phyloP scores from a whole-genome alignment of 345 rosid species.

The Reutealis trisperma region DNA sequence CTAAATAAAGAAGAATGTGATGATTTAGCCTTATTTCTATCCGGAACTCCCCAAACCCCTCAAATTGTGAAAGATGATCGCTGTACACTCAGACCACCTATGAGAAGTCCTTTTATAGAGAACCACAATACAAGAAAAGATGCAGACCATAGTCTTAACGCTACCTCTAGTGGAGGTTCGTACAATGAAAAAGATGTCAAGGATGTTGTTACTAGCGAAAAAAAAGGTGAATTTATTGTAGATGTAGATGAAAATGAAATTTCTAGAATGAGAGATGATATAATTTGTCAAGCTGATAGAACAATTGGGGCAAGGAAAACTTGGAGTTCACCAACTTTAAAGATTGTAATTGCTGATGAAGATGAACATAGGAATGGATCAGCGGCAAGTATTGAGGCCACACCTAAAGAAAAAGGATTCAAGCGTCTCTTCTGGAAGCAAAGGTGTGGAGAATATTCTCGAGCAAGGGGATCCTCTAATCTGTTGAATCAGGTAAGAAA shows the following conservation, averaged over 20 bases:
- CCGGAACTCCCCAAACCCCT: slow-evolving; percentile 49
- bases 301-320: slow-evolving; percentile 50
- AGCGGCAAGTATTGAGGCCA: slow-evolving; percentile 42
- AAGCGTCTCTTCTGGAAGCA: slow-evolving; percentile 57
- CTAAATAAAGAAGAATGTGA: slow-evolving; percentile 77
- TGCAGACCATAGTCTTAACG: slow-evolving; percentile 24
- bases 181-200: slow-evolving; percentile 26
- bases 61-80: slow-evolving; percentile 37
- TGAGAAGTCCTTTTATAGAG: slow-evolving; percentile 31
- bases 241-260: slow-evolving; percentile 42
- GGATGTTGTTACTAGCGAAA: slow-evolving; percentile 33
- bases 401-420: slow-evolving; percentile 72
- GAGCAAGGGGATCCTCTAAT: slow-evolving; percentile 32
- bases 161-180: slow-evolving; percentile 36
- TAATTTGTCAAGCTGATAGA: slow-evolving; percentile 37
- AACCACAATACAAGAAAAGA: slow-evolving; percentile 32
- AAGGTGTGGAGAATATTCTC: slow-evolving; percentile 48
- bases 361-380: slow-evolving; percentile 35
- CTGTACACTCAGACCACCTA: slow-evolving; percentile 28
- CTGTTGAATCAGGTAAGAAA: slow-evolving; percentile 50
- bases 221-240: slow-evolving; percentile 37
- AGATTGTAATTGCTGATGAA: slow-evolving; percentile 48
- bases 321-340: slow-evolving; percentile 74
- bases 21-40: slow-evolving; percentile 79
- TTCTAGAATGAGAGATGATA: slow-evolving; percentile 39